Evolutionary conservation across 495 filamentous ascomycete species (phyloP), one percentile per base, ranked within the genome.

Genomic region (Daldinia concentrica): DNA sequence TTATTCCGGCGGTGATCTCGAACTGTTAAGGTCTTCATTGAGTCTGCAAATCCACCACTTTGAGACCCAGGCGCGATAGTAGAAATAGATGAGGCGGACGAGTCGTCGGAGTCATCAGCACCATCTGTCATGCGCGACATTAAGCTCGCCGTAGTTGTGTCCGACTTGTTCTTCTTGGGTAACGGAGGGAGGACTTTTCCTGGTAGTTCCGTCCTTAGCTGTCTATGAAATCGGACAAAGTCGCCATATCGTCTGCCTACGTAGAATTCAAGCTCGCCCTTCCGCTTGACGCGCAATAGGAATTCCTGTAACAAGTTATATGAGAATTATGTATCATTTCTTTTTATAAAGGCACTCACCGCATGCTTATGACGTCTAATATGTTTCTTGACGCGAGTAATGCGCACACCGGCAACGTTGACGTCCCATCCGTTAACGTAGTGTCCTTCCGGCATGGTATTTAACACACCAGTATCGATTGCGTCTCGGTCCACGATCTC

Each of bases 341-440:
- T 19, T 58, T 36, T 70, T 29, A 63, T 15, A n/a, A 12, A 19
- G 11, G 34, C 56, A 79, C 90, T 79, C 82, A 97, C 94, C 60
- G 95, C 93, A 84, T 99, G 96, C 74, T 92, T 90, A 79, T 97
- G 96, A 73, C 95, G 89, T 56, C 95, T 84, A 32, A 98, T 87
- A 37, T 94, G 97, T 75, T 94, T 89, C 85, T 95, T 95, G 37
- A 93, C 83, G 22, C 86, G 89, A 4, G 87, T 91, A 2, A 92
- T 90, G 54, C 94, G 87, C 52, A 99, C 95, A 27, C 90, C 93
- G 17, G 94, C 94, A 59, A 99, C 91, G 81, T 99, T 99, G 66
- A 98, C 89, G 79, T 98, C 94, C 95, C 95, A 98, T 7, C 93
- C 94, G 80, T 99, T 92, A 55, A 96, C 91, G 62, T 90, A 88